Evolutionary conservation across 495 filamentous ascomycete species (phyloP).

Genomic region (Annulohypoxylon nitens): DNA sequence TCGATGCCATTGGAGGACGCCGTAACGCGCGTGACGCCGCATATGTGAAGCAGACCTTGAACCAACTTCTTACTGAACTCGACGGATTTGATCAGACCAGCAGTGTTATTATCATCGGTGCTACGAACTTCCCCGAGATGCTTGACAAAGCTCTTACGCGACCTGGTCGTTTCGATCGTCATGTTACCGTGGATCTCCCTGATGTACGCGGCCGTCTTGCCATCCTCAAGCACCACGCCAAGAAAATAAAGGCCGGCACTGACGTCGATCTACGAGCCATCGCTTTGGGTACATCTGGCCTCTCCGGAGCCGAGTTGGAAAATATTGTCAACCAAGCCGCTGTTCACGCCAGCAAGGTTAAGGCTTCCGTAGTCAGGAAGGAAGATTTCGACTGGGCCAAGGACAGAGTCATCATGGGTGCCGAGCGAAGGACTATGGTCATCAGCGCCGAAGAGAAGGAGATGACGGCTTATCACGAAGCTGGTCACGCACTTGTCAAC

Average conservation of each 20-base stretch:
- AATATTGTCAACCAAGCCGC: slow-evolving; percentile 98
- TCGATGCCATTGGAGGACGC: slow-evolving; percentile 96
- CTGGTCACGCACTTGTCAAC: slow-evolving; percentile 91
- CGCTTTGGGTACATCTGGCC: slow-evolving; percentile 87
- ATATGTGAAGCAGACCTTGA: slow-evolving; percentile 97
- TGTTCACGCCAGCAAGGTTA: slow-evolving; percentile 86
- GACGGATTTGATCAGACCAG: slow-evolving; percentile 96
- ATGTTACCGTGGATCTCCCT: slow-evolving; percentile 87
- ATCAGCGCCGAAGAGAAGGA: slow-evolving; percentile 88
- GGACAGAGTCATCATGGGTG: slow-evolving; percentile 98
- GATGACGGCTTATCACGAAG: slow-evolving; percentile 97
- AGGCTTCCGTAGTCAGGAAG: slow-evolving; percentile 77
- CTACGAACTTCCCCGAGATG: slow-evolving; percentile 94
- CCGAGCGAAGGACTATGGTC: slow-evolving; percentile 86
- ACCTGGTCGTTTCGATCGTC: slow-evolving; percentile 94
- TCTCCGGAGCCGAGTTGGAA: slow-evolving; percentile 95
- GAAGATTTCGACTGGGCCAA: slow-evolving; percentile 96
- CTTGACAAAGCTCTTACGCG: slow-evolving; percentile 95
- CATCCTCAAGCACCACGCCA: slow-evolving; percentile 92
- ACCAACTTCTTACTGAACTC: slow-evolving; percentile 97
- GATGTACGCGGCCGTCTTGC: slow-evolving; percentile 95
- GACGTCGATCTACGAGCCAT: slow-evolving; percentile 87
- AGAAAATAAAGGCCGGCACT: slow-evolving; percentile 80
- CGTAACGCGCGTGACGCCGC: slow-evolving; percentile 92
- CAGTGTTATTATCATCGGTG: slow-evolving; percentile 93